phyloP scores from a whole-genome alignment of 2,329 filamentous ascomycete genomes.

The Coniella lustricola region DNA sequence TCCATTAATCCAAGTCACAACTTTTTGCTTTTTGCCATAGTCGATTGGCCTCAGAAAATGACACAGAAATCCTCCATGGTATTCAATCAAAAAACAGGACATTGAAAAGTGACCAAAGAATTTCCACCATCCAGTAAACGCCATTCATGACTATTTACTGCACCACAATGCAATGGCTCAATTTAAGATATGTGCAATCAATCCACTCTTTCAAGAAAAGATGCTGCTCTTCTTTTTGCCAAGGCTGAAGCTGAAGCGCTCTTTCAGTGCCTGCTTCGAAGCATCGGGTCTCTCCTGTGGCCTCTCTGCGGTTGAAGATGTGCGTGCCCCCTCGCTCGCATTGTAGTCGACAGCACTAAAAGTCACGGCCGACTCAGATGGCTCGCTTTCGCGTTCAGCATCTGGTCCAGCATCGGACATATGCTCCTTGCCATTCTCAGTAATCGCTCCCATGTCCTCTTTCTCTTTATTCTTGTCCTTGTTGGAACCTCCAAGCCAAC shows the following conservation, averaged over 20 bases:
- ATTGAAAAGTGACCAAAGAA: neutral
- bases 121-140: neutral
- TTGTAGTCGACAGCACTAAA: constrained; percentile 20
- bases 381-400: neutral
- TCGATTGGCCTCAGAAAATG: neutral
- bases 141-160: neutral
- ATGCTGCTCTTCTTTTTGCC: constrained; percentile 58
- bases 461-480: constrained; percentile 26
- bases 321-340: constrained; percentile 17
- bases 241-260: constrained; percentile 25
- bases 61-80: constrained; percentile 3
- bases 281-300: constrained; percentile 36
- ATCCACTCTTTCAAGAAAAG: constrained; percentile 19
- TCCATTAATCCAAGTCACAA: neutral
- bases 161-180: neutral
- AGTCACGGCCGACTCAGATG: constrained; percentile 7
- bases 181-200: neutral
- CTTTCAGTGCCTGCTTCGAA: constrained; percentile 27
- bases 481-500: constrained; percentile 30
- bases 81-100: neutral
- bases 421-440: constrained; percentile 24
- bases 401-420: too few species aligned
- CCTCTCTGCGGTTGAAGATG: constrained; percentile 10
- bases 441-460: constrained; percentile 17
- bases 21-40: neutral